Conservation (phyloP, 345 rosid species). For the Trapa bicornis region DNA sequence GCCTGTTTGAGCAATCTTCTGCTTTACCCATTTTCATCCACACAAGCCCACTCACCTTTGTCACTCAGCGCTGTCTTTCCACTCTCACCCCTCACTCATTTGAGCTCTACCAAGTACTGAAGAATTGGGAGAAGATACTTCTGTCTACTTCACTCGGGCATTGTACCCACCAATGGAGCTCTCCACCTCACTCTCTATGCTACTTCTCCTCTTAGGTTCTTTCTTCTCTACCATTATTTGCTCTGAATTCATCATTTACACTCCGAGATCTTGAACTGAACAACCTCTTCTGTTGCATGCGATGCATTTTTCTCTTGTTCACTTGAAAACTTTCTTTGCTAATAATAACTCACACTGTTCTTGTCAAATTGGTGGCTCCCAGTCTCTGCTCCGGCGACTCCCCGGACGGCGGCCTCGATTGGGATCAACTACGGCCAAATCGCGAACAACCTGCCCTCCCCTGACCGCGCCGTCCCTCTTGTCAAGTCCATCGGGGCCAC, state of each 20-base stretch:
- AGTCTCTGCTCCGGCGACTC: background rate
- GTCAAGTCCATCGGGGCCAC: conserved; percentile 35
- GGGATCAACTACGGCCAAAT: conserved; percentile 45
- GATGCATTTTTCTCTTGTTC: background rate
- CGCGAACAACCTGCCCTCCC: conserved; percentile 32
- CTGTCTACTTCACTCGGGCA: background rate
- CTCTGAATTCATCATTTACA: background rate
- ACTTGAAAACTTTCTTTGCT: background rate
- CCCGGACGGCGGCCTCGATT: conserved; percentile 14
- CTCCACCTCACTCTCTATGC: background rate
- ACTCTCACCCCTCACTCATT: background rate
- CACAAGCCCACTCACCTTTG: background rate
- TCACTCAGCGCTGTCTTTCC: background rate
- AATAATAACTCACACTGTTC: background rate
- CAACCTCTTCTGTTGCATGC: background rate
- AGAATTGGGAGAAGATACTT: background rate
- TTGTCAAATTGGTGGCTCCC: background rate
- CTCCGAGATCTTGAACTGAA: background rate
- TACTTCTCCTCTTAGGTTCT: conserved; percentile 6
- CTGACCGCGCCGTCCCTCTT: conserved; percentile 28
- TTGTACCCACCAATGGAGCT: conserved; percentile 5
- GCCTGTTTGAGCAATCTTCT: too few species aligned
- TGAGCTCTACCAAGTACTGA: background rate
- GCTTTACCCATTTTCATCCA: background rate
- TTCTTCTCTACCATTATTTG: too few species aligned